phyloP scores from a whole-genome alignment of 116 monocot species.

The Phalaenopsis hybrid region DNA sequence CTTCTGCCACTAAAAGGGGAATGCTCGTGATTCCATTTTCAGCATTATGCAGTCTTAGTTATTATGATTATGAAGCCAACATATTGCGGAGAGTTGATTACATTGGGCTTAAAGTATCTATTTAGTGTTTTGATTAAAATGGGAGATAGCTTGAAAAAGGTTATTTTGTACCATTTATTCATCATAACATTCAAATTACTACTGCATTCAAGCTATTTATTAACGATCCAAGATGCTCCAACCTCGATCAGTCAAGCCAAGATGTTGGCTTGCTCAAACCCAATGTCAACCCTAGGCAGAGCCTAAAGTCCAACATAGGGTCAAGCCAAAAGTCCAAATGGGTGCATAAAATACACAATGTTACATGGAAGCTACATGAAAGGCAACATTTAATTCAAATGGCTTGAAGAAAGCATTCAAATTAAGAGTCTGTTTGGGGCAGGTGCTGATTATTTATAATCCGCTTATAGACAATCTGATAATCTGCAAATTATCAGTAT shows the following conservation, averaged over 20 bases:
- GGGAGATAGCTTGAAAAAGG: background rate
- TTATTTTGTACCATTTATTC: background rate
- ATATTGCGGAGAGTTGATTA: background rate
- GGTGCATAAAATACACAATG: background rate
- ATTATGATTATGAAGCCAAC: background rate
- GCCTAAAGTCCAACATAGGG: no score
- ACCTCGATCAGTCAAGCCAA: background rate
- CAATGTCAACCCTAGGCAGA: no score
- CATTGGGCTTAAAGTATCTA: background rate
- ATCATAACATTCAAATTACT: background rate
- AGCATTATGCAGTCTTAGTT: no score
- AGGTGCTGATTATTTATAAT: no score
- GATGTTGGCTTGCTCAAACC: background rate
- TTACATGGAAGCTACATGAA: background rate
- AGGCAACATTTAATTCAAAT: background rate
- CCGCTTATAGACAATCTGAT: no score
- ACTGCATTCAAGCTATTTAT: background rate
- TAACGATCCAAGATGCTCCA: background rate
- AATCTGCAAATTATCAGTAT: no score
- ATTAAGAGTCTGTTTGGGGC: background rate
- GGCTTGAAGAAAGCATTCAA: background rate
- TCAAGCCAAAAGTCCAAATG: background rate
- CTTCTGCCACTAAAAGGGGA: background rate
- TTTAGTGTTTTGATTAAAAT: background rate
- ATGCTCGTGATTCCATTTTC: background rate